Percentiles rank a stretch among this genome's conserved stretches.
These are phyloP conservation scores for Penicillium herquei DNA, from an alignment of 495 filamentous ascomycete species.

Conservation along the genomic window DNA sequence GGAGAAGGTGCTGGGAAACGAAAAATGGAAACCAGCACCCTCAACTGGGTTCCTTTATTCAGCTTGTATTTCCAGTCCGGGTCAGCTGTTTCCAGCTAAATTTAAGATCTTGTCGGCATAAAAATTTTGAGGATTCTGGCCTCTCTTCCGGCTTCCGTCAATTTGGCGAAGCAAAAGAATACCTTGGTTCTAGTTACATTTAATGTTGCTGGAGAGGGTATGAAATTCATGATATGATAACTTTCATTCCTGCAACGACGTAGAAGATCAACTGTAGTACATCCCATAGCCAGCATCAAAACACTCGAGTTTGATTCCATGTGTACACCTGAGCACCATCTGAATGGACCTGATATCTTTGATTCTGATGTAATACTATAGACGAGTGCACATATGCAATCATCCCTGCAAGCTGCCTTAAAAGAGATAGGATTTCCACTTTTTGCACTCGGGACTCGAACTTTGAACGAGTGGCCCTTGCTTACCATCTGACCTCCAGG, in stretches of 20 bases:
- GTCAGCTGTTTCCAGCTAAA: slow-evolving; percentile 50
- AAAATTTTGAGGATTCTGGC: slow-evolving; percentile 22
- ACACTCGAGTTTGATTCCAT: neutral
- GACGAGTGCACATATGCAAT: no score
- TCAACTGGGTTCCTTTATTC: slow-evolving; percentile 39
- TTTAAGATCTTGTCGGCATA: slow-evolving; percentile 50
- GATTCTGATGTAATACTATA: no score
- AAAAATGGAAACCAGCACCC: slow-evolving; percentile 39
- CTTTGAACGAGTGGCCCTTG: no score
- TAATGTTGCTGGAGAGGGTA: slow-evolving; percentile 15
- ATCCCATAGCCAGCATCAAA: neutral
- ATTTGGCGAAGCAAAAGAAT: slow-evolving; percentile 23
- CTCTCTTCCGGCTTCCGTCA: slow-evolving; percentile 14
- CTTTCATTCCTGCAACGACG: slow-evolving; percentile 5
- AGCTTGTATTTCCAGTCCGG: slow-evolving; percentile 49
- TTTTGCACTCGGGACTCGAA: no score
- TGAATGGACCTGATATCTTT: no score
- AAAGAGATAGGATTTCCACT: no score
- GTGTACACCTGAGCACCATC: no score
- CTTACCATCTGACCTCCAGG: no score
- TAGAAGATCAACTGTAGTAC: neutral
- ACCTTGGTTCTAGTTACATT: slow-evolving; percentile 15
- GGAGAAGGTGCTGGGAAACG: slow-evolving; percentile 38
- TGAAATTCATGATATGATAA: slow-evolving; percentile 29
- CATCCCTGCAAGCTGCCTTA: no score